A percentile compares a stretch with the other conserved stretches of the same genome.
phyloP scores from a whole-genome alignment of 2,329 filamentous ascomycete genomes.

The Drechslerella dactyloides region DNA sequence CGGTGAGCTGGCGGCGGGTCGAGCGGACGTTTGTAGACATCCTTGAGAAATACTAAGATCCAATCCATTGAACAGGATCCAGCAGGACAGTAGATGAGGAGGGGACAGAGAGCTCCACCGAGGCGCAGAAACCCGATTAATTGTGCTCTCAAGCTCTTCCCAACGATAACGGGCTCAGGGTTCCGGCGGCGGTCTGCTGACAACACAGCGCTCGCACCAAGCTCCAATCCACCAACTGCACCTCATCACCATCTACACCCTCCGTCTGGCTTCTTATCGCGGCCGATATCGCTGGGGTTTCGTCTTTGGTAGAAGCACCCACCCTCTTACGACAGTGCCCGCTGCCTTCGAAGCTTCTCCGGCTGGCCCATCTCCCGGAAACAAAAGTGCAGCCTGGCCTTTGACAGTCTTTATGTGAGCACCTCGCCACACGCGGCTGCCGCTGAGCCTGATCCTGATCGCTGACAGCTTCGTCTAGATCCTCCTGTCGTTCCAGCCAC shows the following conservation, averaged over 20 bases:
- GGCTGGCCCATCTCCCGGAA: background rate
- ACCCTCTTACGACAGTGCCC: background rate
- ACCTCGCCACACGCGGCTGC: background rate
- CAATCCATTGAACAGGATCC: background rate
- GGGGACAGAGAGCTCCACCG: background rate
- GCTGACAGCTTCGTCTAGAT: background rate
- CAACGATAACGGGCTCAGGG: no score
- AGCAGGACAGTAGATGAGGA: no score
- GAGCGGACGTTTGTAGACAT: background rate
- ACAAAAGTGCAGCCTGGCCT: background rate
- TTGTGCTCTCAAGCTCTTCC: no score
- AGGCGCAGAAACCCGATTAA: background rate
- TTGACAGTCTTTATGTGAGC: background rate
- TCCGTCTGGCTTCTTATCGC: background rate
- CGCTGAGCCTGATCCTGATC: background rate
- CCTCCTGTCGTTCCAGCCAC: background rate
- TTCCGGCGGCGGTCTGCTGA: background rate
- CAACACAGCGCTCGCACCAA: background rate
- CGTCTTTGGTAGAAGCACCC: background rate
- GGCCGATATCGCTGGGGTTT: background rate
- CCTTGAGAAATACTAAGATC: background rate
- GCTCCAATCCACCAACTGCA: no score
- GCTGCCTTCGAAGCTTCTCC: no score
- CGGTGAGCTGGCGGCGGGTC: constrained; percentile 3
- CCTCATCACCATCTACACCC: background rate